A percentile compares a stretch with the other conserved stretches of the same genome.
phyloP scores from a whole-genome alignment of 2,329 filamentous ascomycete genomes.

The Penicillium decumbens region DNA sequence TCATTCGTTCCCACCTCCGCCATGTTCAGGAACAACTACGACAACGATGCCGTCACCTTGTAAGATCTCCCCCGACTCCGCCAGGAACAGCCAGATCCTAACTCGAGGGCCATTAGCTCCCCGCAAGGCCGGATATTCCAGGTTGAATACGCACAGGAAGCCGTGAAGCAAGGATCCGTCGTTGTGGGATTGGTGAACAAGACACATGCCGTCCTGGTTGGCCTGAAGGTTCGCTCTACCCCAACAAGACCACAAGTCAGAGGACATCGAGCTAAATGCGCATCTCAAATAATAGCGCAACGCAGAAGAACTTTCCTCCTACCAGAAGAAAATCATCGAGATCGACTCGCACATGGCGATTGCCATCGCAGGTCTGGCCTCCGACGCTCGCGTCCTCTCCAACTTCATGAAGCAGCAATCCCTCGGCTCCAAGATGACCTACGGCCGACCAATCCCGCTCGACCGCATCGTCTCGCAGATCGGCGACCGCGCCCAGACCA shows the following conservation, averaged over 20 bases:
- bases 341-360: slow-evolving; percentile 95
- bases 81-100: slow-evolving; percentile 16
- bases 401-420: slow-evolving; percentile 99
- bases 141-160: slow-evolving; percentile 97
- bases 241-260: slow-evolving; percentile 1
- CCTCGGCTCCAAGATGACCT: slow-evolving; percentile 89
- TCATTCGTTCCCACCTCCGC: slow-evolving; percentile 36
- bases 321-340: slow-evolving; percentile 98
- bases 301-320: slow-evolving; percentile 97
- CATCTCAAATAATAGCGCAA: slow-evolving; percentile 63
- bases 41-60: slow-evolving; percentile 99
- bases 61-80: slow-evolving; percentile 44
- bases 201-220: slow-evolving; percentile 92
- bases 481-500: slow-evolving; percentile 92
- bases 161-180: slow-evolving; percentile 97
- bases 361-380: slow-evolving; percentile 92
- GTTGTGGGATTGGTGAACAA: slow-evolving; percentile 97
- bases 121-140: slow-evolving; percentile 99
- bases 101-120: slow-evolving; percentile 58
- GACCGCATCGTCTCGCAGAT: slow-evolving; percentile 87
- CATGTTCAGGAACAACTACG: slow-evolving; percentile 99
- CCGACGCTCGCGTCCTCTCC: slow-evolving; percentile 95
- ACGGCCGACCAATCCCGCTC: slow-evolving; percentile 87
- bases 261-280: slow-evolving; percentile 7
- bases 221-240: slow-evolving; percentile 70